Evolutionary conservation across 441 rosid genomes (phyloP), one percentile per base, ranked within the genome.

Genomic region (Arabidopsis hybrid): DNA sequence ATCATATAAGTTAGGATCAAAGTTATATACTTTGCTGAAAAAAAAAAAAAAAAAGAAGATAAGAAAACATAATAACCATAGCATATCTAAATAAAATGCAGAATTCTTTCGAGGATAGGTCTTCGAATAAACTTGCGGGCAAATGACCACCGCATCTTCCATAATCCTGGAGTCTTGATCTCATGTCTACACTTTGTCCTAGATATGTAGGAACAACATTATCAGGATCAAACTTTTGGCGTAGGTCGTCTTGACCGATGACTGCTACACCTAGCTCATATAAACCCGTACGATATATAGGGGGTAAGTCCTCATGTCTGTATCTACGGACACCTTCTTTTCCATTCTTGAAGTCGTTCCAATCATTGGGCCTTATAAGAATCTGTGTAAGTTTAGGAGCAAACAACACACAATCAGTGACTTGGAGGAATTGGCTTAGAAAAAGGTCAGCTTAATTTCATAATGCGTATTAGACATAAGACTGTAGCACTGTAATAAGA

Each of bases 121-220:
- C 10, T 16, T 7, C 0, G 3, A 2, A 47, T 14, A 14, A 14
- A 47, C 1, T 0, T 1, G 3, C 10, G 10, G 51, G 80, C 84
- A 91, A 69, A 87, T 94, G 98, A 80, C 90, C 80, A 39, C 97
- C 93, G 7, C 84, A 79, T 39, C 97, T 85, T 31, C 96, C 98
- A 69, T 93, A 91, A n/a, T 67, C 40, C 80, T 93, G 98, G 29
- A 93, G 92, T 49, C 97, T 79, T 36, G 83, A 83, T 73, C 92
- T 83, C 7, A 90, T 89, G 68, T 60, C 85, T 29, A 87, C 96
- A 32, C 92, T 90, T 80, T 90, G 87, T n/a, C 98, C 98, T 31
- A 90, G 76, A 65, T 93, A 91, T 11, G 77, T 88, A 63, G 79
- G 88, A 26, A 79, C 79, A 29, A 87, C 71, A 12, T 64, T 72